Base-by-base conservation (phyloP, 306 rosid genomes). In the Sophora flavescens region DNA sequence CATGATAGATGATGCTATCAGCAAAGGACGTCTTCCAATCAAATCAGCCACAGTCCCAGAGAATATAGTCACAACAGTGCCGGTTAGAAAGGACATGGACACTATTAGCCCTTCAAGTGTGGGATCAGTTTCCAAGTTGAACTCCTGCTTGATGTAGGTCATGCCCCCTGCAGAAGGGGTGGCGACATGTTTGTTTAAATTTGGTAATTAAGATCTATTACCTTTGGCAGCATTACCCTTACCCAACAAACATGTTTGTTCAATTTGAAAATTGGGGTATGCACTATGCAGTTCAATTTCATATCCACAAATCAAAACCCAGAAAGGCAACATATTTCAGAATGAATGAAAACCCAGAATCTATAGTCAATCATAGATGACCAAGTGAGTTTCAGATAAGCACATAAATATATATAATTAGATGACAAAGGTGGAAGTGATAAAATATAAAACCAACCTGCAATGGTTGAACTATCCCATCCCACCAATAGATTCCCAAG, bases 381-480 rank as follows among this genome's bases (percentile, higher is more conserved):
- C 39, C 15, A 8, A 14, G 15, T 48, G 33, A 66, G 18, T 72
- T 72, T 42, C 63, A 59, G 67, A 59, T 60, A 0, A 45, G n/a
- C 10, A 58, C 30, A 9, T 13, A 36, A 8, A 3, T 9, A 47
- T 47, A 50, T 4, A 59, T 3, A 45, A 45, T 30, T 26, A 47
- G 62, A 73, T 33, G 16, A 28, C 12, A 32, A 22, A 56, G n/a
- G 4, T 35, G 12, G 13, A 33, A 45, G 10, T 39, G 51, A 75
- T 50, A 6, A 22, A 13, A 42, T 1, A 35, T n/a, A 28, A 48
- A 4, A 67, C 64, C 0, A 78, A 93, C 98, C 96, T 71, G 98
- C 98, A 26, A 95, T 88, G 15, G 99, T 91, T 13, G 99, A 93
- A 87, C 90, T 95, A 80, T 95, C 99, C 99, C 99, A 92, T 78